Conservation (phyloP, 2,329 filamentous ascomycete genomes). For the Purpureocillium takamizusanense region DNA sequence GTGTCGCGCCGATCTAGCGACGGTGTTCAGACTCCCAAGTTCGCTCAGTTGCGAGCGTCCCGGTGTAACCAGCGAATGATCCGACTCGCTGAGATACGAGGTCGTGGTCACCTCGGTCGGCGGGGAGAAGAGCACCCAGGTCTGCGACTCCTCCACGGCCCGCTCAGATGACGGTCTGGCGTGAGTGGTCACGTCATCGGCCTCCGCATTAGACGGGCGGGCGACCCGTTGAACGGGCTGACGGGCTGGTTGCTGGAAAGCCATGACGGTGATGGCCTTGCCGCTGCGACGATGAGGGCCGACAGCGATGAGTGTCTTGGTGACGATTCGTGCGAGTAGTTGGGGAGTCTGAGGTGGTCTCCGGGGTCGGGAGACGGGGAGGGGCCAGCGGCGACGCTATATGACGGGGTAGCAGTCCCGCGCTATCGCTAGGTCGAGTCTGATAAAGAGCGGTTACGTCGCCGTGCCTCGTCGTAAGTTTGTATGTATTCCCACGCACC, state of each 20-base stretch:
- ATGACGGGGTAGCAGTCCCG: background rate
- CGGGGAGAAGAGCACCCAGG: conserved; percentile 94
- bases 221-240: conserved; percentile 40
- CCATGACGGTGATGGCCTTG: conserved; percentile 30
- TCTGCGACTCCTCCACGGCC: conserved; percentile 63
- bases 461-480: no score
- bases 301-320: background rate
- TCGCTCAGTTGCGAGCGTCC: conserved; percentile 71
- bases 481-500: no score
- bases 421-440: background rate
- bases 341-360: background rate
- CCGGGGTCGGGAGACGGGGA: background rate
- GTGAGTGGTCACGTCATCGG: conserved; percentile 18
- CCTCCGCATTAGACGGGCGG: conserved; percentile 30
- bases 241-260: conserved; percentile 51
- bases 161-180: conserved; percentile 16
- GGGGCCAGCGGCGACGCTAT: background rate
- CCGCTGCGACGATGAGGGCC: background rate
- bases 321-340: conserved; percentile 3
- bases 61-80: conserved; percentile 54
- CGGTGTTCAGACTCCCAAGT: conserved; percentile 67
- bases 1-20: conserved; percentile 49
- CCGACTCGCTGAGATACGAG: conserved; percentile 59
- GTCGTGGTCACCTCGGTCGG: conserved; percentile 53
- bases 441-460: background rate